Base-by-base conservation (phyloP, 75 land plant species). In the Pinus tabuliformis region DNA sequence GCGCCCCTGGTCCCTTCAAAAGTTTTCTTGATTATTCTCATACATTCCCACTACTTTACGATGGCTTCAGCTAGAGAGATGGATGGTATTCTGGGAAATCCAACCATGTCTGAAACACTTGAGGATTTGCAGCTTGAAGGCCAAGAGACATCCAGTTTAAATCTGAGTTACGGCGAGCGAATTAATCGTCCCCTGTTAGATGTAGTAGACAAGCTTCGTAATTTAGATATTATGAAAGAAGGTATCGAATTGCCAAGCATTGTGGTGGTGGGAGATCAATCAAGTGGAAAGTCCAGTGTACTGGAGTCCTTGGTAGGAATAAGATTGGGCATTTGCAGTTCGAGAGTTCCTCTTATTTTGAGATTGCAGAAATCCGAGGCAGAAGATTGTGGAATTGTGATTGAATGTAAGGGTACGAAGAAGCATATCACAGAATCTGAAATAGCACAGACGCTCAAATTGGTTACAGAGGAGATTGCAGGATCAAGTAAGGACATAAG, bases 261-360 rank as follows among this genome's bases (percentile, higher is more conserved):
- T 61, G 92, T 90, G 14, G 87, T 90, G 12, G 87, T 90, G n/a
- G 92, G 92, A 30, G 92, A 87, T 62, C 89, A 90, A 58, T 83
- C 90, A 13, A 81, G 83, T 39, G 92, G 92, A 30, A 90, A 90
- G 78, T 85, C 87, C 42, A 78, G 82, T 37, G 87, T 90, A 15
- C 81, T 90, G 36, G 92, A 90, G 73, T 90, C 90, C 0, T 82
- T 89, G 13, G 84, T 89, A 13, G 78, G 82, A 5, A 79, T 89
- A 73, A 82, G 65, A 37, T 78, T 89, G 5, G 87, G 89, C 15
- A 85, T 90, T 37, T 89, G 86, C 73, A 49, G 54, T 49, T 85
- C 89, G 8, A 77, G 92, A 4, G 89, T 90, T 8, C 92, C 89
- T 8, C 80, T 90, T 22, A 76, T 90, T 13, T 70, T 90, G 64